Conservation (phyloP, 495 filamentous ascomycete species). For the Podospora australis region DNA sequence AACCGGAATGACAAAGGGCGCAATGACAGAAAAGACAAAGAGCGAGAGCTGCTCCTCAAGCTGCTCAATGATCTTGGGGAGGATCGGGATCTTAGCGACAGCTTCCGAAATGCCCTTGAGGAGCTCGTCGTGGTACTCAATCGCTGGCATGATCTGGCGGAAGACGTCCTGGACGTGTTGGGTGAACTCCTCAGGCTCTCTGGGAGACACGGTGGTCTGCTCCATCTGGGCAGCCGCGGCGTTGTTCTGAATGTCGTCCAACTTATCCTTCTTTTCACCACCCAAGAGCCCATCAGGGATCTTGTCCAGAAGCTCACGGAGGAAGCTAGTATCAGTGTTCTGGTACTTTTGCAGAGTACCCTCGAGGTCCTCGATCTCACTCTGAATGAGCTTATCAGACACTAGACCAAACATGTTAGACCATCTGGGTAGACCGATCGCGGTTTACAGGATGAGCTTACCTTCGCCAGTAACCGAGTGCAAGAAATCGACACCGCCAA, state of each 20-base stretch:
- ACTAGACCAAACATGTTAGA: slow-evolving; percentile 34
- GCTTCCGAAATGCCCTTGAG: slow-evolving; percentile 70
- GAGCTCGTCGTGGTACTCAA: slow-evolving; percentile 82
- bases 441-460: slow-evolving; percentile 13
- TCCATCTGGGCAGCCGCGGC: slow-evolving; percentile 61
- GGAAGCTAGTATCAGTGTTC: slow-evolving; percentile 52
- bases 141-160: slow-evolving; percentile 72
- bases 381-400: slow-evolving; percentile 80
- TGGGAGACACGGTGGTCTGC: slow-evolving; percentile 58
- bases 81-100: slow-evolving; percentile 72
- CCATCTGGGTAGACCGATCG: neutral
- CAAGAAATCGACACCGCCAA: slow-evolving; percentile 80
- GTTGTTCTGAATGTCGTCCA: slow-evolving; percentile 61
- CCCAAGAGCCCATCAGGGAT: slow-evolving; percentile 73
- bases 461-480: slow-evolving; percentile 82
- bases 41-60: slow-evolving; percentile 71
- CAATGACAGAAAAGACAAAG: slow-evolving; percentile 80
- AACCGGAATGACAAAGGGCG: slow-evolving; percentile 78
- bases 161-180: slow-evolving; percentile 57
- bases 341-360: slow-evolving; percentile 59
- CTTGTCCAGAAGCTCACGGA: slow-evolving; percentile 69
- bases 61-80: slow-evolving; percentile 73
- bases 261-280: slow-evolving; percentile 57
- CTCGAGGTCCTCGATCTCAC: slow-evolving; percentile 77
- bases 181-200: slow-evolving; percentile 70